Evolutionary conservation across 2,329 filamentous ascomycete species (phyloP), one percentile per base, ranked within the genome.

Genomic region (Dothistroma septosporum): DNA sequence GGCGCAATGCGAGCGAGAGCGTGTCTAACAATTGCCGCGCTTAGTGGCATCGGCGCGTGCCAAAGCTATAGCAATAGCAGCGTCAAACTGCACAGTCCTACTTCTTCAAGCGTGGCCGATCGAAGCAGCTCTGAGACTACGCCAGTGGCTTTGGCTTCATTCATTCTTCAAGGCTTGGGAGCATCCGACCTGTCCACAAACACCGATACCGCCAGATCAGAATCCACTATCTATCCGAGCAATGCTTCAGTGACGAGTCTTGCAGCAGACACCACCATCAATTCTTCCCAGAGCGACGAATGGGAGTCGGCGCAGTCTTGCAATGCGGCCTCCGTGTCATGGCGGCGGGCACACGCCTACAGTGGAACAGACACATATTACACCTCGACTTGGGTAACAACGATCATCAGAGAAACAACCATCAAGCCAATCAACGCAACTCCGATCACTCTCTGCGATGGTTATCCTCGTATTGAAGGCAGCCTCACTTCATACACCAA

Each of bases 121-220:
- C 1, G 21, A n/a, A 48, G 46, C 46, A 48, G 19, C 19, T 21
- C 19, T 24, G 46, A 19, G 1, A 24, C 10, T 11, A 48, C 46
- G 14, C 14, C 12, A 21, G 52, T 35, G n/a, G 7, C 24, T 21
- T 12, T 53, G 4, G 50, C 31, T 1, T 33, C 50, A 31, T 53
- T 54, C 31, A 54, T 54, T 37, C 52, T 54, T 8, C 52, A 54
- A 21, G 52, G 52, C 11, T 28, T 54, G 2, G 52, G 52, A 35
- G 32, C 19, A 4, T 48, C 46, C 3, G 46, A 21, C 1, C 19
- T 4, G 19, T 11, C 12, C 46, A 16, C 12, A 1, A 21, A 11
- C 6, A 48, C 46, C 7, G 19, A 4, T 11, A 22, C 46, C 22
- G 46, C 19, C n/a, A n/a, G 10, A 21, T 24, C 46, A 48, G 46